These are phyloP conservation scores for Zygotorulaspora danielsina DNA, from an alignment of 805 yeast genomes.

Conservation along the genomic window DNA sequence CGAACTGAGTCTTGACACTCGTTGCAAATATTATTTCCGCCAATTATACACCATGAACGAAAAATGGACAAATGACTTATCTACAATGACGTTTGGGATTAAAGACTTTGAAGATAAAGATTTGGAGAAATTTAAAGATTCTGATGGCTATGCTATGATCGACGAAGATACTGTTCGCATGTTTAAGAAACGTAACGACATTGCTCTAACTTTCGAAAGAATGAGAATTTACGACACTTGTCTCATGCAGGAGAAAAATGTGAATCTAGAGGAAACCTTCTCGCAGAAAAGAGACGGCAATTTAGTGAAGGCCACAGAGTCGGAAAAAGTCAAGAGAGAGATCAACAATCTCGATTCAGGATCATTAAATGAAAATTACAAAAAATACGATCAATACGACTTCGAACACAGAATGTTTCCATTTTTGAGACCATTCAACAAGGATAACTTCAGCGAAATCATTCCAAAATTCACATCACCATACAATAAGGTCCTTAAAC, in stretches of 20 bases:
- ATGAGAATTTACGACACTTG: slow-evolving; percentile 23
- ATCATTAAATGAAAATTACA: not conserved
- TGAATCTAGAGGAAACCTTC: slow-evolving; percentile 2
- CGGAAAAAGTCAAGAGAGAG: not conserved
- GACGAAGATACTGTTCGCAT: slow-evolving; percentile 8
- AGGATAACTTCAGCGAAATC: slow-evolving; percentile 13
- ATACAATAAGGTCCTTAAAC: slow-evolving; percentile 6
- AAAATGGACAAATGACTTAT: slow-evolving; percentile 18
- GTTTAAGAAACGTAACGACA: slow-evolving; percentile 9
- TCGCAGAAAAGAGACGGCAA: not conserved
- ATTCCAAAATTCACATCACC: slow-evolving; percentile 18
- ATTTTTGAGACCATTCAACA: slow-evolving; percentile 13
- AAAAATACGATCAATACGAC: slow-evolving; percentile 18
- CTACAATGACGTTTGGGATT: slow-evolving; percentile 10
- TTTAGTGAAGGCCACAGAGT: not conserved
- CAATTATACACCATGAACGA: slow-evolving; percentile 18
- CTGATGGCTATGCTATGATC: slow-evolving; percentile 6
- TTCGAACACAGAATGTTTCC: slow-evolving; percentile 28
- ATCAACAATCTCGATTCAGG: slow-evolving; percentile 1
- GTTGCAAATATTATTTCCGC: slow-evolving; percentile 19
- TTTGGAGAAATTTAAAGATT: slow-evolving; percentile 8
- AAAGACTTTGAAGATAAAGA: slow-evolving; percentile 9
- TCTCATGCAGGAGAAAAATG: slow-evolving; percentile 11
- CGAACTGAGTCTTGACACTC: slow-evolving; percentile 11
- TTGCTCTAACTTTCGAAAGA: slow-evolving; percentile 17